These are phyloP conservation scores for Amaranthus tricolor DNA, from an alignment of 179 eudicot genomes.

Conservation along the genomic window DNA sequence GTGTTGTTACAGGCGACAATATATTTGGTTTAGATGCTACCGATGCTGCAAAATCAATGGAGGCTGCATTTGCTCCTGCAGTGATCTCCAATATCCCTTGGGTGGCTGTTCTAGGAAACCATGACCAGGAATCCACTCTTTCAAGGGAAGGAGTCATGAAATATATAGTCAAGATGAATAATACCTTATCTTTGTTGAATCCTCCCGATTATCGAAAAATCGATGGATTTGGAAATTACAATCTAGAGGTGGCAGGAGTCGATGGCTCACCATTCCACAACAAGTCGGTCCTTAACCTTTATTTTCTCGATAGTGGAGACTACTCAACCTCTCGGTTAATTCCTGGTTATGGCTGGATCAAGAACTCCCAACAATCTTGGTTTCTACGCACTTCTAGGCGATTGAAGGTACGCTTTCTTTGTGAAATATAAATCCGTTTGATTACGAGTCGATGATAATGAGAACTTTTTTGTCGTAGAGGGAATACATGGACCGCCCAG, in stretches of 20 bases:
- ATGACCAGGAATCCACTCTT: conserved; percentile 80
- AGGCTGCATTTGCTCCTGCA: conserved; percentile 80
- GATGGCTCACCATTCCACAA: conserved; percentile 60
- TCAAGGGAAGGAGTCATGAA: conserved; percentile 81
- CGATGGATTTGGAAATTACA: conserved; percentile 93
- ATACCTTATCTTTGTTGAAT: conserved; percentile 70
- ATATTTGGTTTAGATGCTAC: conserved; percentile 65
- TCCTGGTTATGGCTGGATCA: conserved; percentile 90
- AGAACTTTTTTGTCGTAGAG: conserved; percentile 39
- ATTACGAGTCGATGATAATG: neutral
- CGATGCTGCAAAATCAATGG: conserved; percentile 66
- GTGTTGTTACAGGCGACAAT: conserved; percentile 66
- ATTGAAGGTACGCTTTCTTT: conserved; percentile 51
- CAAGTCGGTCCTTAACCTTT: conserved; percentile 81
- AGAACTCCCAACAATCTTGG: conserved; percentile 89
- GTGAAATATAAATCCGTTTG: neutral
- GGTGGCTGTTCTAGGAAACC: conserved; percentile 98
- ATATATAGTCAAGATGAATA: conserved; percentile 64
- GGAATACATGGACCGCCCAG: conserved; percentile 46
- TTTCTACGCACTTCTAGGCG: conserved; percentile 59
- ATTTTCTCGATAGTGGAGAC: conserved; percentile 91
- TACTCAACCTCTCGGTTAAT: conserved; percentile 71
- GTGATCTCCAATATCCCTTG: conserved; percentile 66
- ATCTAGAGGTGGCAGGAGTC: conserved; percentile 74
- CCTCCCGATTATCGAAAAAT: conserved; percentile 53